Evolutionary conservation across 116 monocot genomes (phyloP).

Genomic region (Zostera marina): DNA sequence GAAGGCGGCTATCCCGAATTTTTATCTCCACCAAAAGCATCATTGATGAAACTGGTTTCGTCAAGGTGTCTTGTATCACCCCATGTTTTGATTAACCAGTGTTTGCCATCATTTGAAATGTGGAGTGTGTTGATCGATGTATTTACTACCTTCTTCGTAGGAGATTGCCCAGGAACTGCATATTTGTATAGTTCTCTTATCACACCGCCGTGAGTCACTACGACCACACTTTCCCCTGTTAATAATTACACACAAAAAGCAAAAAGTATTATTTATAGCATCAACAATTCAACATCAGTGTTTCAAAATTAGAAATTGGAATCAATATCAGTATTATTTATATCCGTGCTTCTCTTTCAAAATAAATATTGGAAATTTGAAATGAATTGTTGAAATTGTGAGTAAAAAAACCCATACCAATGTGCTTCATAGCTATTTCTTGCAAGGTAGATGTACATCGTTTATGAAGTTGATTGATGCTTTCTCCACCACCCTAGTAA

Average conservation of each 20-base stretch:
- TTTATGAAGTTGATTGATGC: constrained; percentile 57
- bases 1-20: constrained; percentile 34
- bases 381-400: background rate
- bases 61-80: constrained; percentile 67
- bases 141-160: constrained; percentile 37
- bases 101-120: constrained; percentile 28
- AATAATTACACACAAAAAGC: background rate
- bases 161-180: constrained; percentile 20
- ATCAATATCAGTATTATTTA: no score
- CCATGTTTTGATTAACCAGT: constrained; percentile 57
- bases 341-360: no score
- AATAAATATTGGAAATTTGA: background rate
- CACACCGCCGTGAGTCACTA: constrained; percentile 65
- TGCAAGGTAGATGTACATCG: constrained; percentile 65
- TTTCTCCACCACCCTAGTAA: constrained; percentile 92
- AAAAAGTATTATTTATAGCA: background rate
- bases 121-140: constrained; percentile 57
- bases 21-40: constrained; percentile 66
- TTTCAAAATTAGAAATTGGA: no score
- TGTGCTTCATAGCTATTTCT: constrained; percentile 64
- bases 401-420: constrained; percentile 23
- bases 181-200: constrained; percentile 55
- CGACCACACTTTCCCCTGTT: constrained; percentile 63
- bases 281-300: no score
- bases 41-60: constrained; percentile 24